These are phyloP conservation scores for Aspergillus pseudoglaucus DNA, from an alignment of 2,329 filamentous ascomycete species.

Conservation along the genomic window DNA sequence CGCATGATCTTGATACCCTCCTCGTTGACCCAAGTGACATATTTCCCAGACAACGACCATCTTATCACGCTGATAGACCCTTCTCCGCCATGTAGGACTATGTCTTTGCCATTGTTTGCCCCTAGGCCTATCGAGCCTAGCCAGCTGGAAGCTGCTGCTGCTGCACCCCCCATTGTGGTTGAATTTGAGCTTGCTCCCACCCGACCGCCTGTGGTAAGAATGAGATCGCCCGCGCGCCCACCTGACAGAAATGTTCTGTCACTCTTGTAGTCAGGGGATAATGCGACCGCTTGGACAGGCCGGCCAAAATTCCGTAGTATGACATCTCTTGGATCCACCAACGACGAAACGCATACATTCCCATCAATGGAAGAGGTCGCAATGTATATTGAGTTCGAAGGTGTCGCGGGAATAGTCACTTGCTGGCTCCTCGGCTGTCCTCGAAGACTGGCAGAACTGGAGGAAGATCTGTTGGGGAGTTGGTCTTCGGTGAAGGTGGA, in stretches of 20 bases:
- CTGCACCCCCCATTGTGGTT: slow-evolving; percentile 68
- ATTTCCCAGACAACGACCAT: slow-evolving; percentile 89
- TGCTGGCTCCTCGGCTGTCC: slow-evolving; percentile 21
- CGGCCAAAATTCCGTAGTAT: slow-evolving; percentile 87
- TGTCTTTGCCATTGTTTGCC: slow-evolving; percentile 72
- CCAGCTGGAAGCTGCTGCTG: slow-evolving; percentile 82
- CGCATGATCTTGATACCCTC: slow-evolving; percentile 98
- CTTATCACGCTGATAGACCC: slow-evolving; percentile 86
- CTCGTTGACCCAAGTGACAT: slow-evolving; percentile 92
- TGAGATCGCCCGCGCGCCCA: slow-evolving; percentile 77
- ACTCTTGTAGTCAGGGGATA: slow-evolving; percentile 91
- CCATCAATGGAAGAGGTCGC: slow-evolving; percentile 93
- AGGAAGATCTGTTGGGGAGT: slow-evolving; percentile 18
- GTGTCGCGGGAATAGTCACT: slow-evolving; percentile 57
- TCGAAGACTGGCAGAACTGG: slow-evolving; percentile 24
- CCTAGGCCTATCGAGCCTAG: slow-evolving; percentile 80
- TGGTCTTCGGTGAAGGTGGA: slow-evolving; percentile 19
- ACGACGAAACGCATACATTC: slow-evolving; percentile 83
- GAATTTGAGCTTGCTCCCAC: slow-evolving; percentile 73
- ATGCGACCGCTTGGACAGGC: slow-evolving; percentile 80
- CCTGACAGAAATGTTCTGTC: slow-evolving; percentile 88
- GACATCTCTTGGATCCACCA: slow-evolving; percentile 84
- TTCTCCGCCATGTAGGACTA: slow-evolving; percentile 82
- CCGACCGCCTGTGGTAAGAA: slow-evolving; percentile 76
- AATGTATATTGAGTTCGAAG: slow-evolving; percentile 87